Conservation (phyloP, 108 stramenopile species). For the Cyclostephanos invisitatus region DNA sequence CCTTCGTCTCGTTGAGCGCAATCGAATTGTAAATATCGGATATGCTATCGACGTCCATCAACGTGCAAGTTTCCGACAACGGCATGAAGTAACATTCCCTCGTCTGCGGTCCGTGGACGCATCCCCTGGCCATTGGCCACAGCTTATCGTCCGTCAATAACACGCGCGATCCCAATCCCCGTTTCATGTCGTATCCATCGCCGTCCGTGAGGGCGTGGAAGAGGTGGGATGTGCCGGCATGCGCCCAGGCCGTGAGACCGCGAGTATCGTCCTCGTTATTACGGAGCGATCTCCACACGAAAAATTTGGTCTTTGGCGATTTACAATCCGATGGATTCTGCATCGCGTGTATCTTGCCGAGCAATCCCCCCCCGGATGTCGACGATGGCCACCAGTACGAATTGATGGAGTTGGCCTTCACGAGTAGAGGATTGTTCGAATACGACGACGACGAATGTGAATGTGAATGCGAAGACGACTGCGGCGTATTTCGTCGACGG, state of each 20-base stretch:
- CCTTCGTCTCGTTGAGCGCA: not conserved
- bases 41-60: conserved; percentile 24
- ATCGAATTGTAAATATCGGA: not conserved
- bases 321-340: conserved; percentile 39
- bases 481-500: not conserved
- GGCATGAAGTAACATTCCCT: conserved; percentile 49
- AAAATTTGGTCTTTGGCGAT: conserved; percentile 31
- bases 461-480: not conserved
- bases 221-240: conserved; percentile 28
- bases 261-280: conserved; percentile 31
- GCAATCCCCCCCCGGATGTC: conserved; percentile 7
- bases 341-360: conserved; percentile 15
- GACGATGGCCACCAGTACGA: conserved; percentile 41
- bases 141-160: conserved; percentile 31
- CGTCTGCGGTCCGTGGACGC: conserved; percentile 32
- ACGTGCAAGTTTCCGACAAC: conserved; percentile 12
- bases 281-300: conserved; percentile 21
- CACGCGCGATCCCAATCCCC: conserved; percentile 18
- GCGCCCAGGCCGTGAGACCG: conserved; percentile 41
- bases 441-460: not conserved
- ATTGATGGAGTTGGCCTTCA: conserved; percentile 20
- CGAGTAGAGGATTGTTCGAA: not conserved
- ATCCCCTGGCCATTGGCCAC: conserved; percentile 48
- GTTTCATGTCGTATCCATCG: conserved; percentile 19
- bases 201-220: conserved; percentile 46